These are phyloP conservation scores for maize (Zea mays) DNA, from an alignment of 176 grass and related monocot genomes.

Conservation along the genomic window Zm-B73-REFERENCE-NAM-5.0 NC_050103.1:98126001-98126500, in stretches of 20 bases:
- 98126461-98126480: no score
- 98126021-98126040: no score
- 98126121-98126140: slow-evolving; percentile 13
- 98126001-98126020: no score
- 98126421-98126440: no score
- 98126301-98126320: not conserved
- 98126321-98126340: not conserved
- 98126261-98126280: not conserved
- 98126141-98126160: slow-evolving; percentile 70
- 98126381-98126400: no score
- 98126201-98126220: slow-evolving; percentile 69
- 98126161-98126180: slow-evolving; percentile 99
- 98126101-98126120: not conserved
- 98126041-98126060: no score
- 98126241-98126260: slow-evolving; percentile 62
- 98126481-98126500: no score
- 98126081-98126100: no score
- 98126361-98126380: no score
- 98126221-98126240: slow-evolving; percentile 87
- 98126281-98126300: not conserved
- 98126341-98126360: not conserved
- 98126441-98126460: no score
- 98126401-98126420: no score
- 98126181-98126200: slow-evolving; percentile 94
- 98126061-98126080: no score